Percentiles rank a stretch among this genome's conserved stretches.
Evolutionary conservation across 305 asterid genomes (phyloP).

Genomic region (Fraxinus sp.): DNA sequence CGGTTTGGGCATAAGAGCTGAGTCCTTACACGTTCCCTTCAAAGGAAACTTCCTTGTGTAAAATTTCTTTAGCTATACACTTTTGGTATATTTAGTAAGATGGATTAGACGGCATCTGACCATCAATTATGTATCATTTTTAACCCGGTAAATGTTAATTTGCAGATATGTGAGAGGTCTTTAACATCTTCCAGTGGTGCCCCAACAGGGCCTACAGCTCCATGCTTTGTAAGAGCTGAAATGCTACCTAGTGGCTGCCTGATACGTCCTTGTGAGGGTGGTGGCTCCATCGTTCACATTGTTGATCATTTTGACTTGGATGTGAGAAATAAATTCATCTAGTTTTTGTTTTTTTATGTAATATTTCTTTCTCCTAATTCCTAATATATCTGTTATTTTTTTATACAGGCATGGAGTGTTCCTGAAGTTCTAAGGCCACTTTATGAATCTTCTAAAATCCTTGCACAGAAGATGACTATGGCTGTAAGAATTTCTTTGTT

Average conservation of each 20-base stretch:
- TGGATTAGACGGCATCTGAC: neutral
- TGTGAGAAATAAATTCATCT: constrained; percentile 39
- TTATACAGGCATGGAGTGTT: constrained; percentile 71
- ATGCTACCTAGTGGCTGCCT: constrained; percentile 94
- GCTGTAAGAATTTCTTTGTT: constrained; percentile 49
- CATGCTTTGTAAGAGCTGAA: constrained; percentile 81
- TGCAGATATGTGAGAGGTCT: constrained; percentile 92
- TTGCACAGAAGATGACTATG: constrained; percentile 95
- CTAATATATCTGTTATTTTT: neutral
- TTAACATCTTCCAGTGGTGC: constrained; percentile 75
- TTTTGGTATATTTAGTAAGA: neutral
- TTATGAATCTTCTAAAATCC: constrained; percentile 85
- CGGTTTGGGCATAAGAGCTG: neutral
- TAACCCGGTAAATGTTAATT: neutral
- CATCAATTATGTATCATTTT: neutral
- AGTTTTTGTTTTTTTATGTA: neutral
- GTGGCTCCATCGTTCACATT: constrained; percentile 88
- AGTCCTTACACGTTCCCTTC: neutral
- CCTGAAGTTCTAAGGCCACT: constrained; percentile 96
- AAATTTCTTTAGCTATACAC: neutral
- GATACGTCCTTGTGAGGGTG: constrained; percentile 93
- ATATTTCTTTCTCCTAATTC: neutral
- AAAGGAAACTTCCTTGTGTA: neutral
- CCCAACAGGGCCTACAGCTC: constrained; percentile 72
- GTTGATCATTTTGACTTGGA: constrained; percentile 91